Base-by-base conservation (phyloP, 139 green algal species). In the Desmodesmus armatus region DNA sequence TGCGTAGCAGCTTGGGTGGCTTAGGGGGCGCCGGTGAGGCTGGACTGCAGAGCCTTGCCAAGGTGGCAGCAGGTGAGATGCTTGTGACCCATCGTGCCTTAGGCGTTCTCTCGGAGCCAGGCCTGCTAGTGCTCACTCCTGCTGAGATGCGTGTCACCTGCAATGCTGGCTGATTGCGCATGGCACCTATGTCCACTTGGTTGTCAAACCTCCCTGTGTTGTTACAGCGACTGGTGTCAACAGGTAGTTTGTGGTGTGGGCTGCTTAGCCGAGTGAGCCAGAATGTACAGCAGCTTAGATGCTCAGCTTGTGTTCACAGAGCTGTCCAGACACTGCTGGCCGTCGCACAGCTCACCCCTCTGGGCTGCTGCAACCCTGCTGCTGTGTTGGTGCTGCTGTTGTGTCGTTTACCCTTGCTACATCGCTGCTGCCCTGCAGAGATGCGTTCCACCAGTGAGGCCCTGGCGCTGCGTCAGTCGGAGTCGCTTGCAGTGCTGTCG, bases 401-500 rank as follows among this genome's bases (percentile, higher is more conserved):
- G 67, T 55, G 47, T 55, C 21, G 21, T 77, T 77, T 82, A 3
- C 53, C 9, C 40, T 89, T 58, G 74, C 88, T 49, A 39, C 9
- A 33, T 35, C 65, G 21, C 80, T 92, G n/a, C n/a, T n/a, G n/a
- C n/a, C 69, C 73, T 43, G 0, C 40, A 76, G 11, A 77, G 75
- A 49, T 87, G 85, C 29, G 73, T 9, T 63, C 82, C 19, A 89
- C 85, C 43, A 91, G 85, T 5, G 75, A 88, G 44, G 63, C 79
- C 17, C 87, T 96, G 25, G 91, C 90, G 0, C 80, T 67, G 23
- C 88, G 90, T 23, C 94, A 97, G 84, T 78, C 85, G 2, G 83
- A 94, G 43, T 82, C 82, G 0, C 67, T 96, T 55, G 86, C 90
- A 33, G 40, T 66, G 6, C 88, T 94, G 1, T 89, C 80, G 13